phyloP scores from a whole-genome alignment of 129 eudicot genomes.

The Flaveria trinervia region DNA sequence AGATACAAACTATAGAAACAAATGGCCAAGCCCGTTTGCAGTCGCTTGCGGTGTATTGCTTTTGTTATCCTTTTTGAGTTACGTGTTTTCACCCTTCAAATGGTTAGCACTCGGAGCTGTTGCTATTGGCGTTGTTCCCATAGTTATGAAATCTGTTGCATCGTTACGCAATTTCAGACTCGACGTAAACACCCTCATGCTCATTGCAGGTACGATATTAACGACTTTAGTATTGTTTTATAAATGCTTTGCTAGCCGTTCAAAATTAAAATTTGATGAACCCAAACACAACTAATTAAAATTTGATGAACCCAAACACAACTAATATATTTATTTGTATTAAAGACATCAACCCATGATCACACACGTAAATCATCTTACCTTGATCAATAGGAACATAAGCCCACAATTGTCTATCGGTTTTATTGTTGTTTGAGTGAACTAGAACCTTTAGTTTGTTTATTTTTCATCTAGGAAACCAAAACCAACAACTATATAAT shows the following conservation, averaged over 20 bases:
- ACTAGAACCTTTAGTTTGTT: too few species aligned
- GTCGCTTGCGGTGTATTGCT: conserved; percentile 59
- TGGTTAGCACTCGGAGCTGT: conserved; percentile 76
- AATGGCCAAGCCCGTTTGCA: conserved; percentile 80
- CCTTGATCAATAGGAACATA: too few species aligned
- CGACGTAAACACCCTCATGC: conserved; percentile 69
- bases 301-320: background rate
- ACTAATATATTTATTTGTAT: too few species aligned
- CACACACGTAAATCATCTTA: too few species aligned
- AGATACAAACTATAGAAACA: conserved; percentile 45
- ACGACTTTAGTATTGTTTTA: too few species aligned
- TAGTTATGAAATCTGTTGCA: conserved; percentile 46
- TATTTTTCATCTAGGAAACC: too few species aligned
- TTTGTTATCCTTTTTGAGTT: conserved; percentile 59
- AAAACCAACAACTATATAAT: too few species aligned
- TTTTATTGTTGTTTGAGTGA: too few species aligned
- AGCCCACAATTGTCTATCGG: too few species aligned
- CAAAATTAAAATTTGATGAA: background rate
- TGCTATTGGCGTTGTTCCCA: conserved; percentile 60
- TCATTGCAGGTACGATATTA: conserved; percentile 60
- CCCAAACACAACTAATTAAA: background rate
- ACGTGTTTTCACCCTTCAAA: conserved; percentile 51
- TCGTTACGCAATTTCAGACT: conserved; percentile 51
- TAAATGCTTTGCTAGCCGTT: too few species aligned
- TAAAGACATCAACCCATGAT: background rate